Evolutionary conservation across 78 protist species (phyloP).

Genomic region (Ministeria vibrans): DNA sequence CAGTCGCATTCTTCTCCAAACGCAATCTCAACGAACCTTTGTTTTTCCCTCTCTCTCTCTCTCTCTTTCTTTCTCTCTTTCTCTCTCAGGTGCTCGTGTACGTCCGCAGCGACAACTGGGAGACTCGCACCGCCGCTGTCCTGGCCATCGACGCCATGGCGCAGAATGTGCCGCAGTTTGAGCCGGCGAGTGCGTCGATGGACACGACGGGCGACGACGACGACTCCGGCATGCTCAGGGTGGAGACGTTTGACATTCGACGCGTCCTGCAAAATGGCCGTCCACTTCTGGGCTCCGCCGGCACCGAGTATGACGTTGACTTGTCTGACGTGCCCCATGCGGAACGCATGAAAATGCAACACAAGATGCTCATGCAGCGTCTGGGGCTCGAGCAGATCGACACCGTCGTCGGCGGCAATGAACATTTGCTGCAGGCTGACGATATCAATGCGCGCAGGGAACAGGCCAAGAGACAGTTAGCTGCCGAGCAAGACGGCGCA

Average conservation of each 20-base stretch:
- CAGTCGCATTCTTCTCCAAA: no score
- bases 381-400: background rate
- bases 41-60: no score
- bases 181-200: background rate
- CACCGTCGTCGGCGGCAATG: no score
- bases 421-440: no score
- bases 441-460: no score
- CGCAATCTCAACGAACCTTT: no score
- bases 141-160: conserved; percentile 46
- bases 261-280: conserved; percentile 42
- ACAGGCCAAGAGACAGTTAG: no score
- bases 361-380: background rate
- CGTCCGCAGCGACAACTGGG: conserved; percentile 26
- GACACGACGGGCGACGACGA: background rate
- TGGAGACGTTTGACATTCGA: conserved; percentile 51
- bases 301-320: conserved; percentile 5
- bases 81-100: background rate
- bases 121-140: conserved; percentile 61
- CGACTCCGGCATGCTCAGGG: conserved; percentile 9
- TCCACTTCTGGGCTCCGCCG: conserved; percentile 32
- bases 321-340: background rate
- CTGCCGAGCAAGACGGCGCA: no score
- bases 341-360: background rate
- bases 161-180: conserved; percentile 40
- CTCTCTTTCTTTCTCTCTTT: background rate